These are phyloP conservation scores for Moricandia moricandioides DNA, from an alignment of 345 rosid genomes.

Conservation along the genomic window DNA sequence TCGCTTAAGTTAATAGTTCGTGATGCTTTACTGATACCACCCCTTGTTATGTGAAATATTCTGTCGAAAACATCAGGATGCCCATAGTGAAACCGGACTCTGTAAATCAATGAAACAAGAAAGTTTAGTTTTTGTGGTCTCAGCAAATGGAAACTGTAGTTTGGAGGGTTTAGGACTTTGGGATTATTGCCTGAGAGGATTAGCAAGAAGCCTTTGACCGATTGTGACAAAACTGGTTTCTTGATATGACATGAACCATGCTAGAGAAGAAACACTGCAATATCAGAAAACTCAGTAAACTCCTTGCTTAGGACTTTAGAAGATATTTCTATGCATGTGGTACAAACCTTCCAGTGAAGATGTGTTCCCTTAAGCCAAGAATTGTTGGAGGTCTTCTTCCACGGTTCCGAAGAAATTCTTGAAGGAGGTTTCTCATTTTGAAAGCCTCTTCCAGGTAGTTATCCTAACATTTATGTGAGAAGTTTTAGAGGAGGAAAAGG, in stretches of 20 bases:
- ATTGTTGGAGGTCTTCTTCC: conserved; percentile 81
- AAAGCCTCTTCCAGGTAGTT: conserved; percentile 90
- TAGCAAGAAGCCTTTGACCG: conserved; percentile 91
- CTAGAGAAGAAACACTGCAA: conserved; percentile 94
- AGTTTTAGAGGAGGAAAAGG: conserved; percentile 24
- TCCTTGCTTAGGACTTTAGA: no score
- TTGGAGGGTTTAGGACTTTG: not conserved
- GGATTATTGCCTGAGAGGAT: conserved; percentile 73
- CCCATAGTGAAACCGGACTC: conserved; percentile 97
- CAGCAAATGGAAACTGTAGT: conserved; percentile 11
- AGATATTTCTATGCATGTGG: no score
- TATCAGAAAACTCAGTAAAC: conserved; percentile 18
- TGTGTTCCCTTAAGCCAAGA: conserved; percentile 90
- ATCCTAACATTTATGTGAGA: conserved; percentile 52
- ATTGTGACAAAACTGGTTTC: conserved; percentile 96
- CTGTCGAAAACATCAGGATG: conserved; percentile 97
- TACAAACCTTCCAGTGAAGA: conserved; percentile 90
- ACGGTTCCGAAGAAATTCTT: conserved; percentile 72
- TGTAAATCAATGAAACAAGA: conserved; percentile 33
- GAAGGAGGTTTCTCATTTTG: conserved; percentile 94
- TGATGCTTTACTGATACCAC: conserved; percentile 97
- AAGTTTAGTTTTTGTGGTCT: not conserved
- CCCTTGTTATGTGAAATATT: conserved; percentile 92
- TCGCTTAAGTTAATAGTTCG: conserved; percentile 90
- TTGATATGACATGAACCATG: conserved; percentile 99